Evolutionary conservation across 78 protist genomes (phyloP).

Genomic region (Dictyostelium firmibasis): DNA sequence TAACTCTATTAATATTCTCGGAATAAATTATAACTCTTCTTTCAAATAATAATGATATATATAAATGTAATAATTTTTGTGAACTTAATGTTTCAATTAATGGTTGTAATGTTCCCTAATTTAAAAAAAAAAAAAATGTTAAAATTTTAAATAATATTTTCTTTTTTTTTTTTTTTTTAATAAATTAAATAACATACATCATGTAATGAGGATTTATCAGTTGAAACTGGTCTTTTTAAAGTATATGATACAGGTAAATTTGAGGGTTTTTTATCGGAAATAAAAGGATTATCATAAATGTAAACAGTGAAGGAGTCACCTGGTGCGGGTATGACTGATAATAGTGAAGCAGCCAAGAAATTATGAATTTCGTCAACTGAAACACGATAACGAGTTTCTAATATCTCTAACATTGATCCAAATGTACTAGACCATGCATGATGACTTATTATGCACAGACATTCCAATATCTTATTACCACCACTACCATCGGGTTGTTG

Average conservation of each 20-base stretch:
- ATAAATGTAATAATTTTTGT: slow-evolving; percentile 56
- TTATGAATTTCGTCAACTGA: slow-evolving; percentile 61
- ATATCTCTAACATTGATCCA: slow-evolving; percentile 27
- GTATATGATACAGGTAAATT: slow-evolving; percentile 32
- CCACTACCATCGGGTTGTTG: neutral
- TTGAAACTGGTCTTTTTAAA: slow-evolving; percentile 47
- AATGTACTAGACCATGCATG: slow-evolving; percentile 70
- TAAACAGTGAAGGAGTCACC: slow-evolving; percentile 67
- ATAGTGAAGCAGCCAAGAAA: slow-evolving; percentile 52
- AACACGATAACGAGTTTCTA: slow-evolving; percentile 49
- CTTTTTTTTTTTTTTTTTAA: too few relatives aligned
- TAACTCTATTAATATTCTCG: slow-evolving; percentile 54
- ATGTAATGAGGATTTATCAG: slow-evolving; percentile 66
- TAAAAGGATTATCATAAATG: slow-evolving; percentile 65
- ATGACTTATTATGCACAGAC: slow-evolving; percentile 42
- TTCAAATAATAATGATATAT: slow-evolving; percentile 66
- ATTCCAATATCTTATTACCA: slow-evolving; percentile 27
- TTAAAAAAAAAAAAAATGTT: neutral
- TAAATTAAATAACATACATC: slow-evolving; percentile 72
- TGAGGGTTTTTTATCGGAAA: neutral
- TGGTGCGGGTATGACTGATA: slow-evolving; percentile 72
- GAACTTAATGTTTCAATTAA: slow-evolving; percentile 66
- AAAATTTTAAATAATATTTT: neutral
- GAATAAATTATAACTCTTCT: slow-evolving; percentile 66
- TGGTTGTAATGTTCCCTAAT: slow-evolving; percentile 71